Base-by-base conservation (phyloP, 1,284 basidiomycete species). In the Wolfiporia cocos region DNA sequence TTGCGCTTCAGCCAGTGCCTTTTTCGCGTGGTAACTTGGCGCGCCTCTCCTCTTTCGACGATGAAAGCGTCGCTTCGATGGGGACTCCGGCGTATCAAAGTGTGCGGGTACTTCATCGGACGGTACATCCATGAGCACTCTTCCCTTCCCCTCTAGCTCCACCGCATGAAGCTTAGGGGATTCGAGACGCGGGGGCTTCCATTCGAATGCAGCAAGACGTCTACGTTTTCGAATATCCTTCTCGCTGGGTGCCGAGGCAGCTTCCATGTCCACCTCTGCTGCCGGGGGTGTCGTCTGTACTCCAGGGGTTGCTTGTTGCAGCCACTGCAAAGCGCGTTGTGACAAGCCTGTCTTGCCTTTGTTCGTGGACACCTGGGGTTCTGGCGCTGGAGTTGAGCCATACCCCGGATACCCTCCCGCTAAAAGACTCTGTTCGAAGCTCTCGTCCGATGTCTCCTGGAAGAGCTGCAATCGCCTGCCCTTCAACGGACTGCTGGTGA, bases 401-500 rank as follows among this genome's bases (percentile, higher is more conserved):
- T 85, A 85, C 43, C 71, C 73, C 2, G 78, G 83, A 57, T 86
- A 86, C 10, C 84, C 83, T 19, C 83, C 81, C 20, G 81, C 82
- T 73, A 86, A 82, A 30, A 86, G 59, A 50, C 81, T 82, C 61
- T 86, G 81, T 55, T 86, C 84, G 50, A 88, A 87, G 55, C 82
- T 86, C 62, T 86, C 85, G 41, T 85, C 84, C 6, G 81, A 83
- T 0, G 85, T 86, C 61, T 84, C 81, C 58, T 85, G 84, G 59
- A 88, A 86, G 24, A 88, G 58, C 50, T 77, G 78, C 29, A 87
- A 62, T 41, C 83, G 67, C 39, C 85, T 67, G 1, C 85, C 86
- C 61, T 81, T 85, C 39, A 68, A 58, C 0, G 85, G 83, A 51
- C 76, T 85, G 48, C 80, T 76, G 48, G 69, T 71, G 28, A 86